phyloP scores from a whole-genome alignment of 768 basidiomycete species.

The Hygrocybe coccinea region DNA sequence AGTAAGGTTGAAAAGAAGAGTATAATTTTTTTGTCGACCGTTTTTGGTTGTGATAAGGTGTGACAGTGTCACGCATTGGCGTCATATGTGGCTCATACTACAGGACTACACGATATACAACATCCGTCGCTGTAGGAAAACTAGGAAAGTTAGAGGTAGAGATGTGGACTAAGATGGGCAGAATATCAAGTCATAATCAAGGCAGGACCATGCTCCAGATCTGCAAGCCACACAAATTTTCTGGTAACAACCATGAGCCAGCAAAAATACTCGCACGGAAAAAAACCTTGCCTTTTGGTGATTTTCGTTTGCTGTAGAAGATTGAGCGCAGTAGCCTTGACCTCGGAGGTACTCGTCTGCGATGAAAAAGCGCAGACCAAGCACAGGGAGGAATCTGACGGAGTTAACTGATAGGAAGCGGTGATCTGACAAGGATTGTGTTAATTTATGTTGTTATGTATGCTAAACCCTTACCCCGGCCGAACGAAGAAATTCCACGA shows the following conservation, averaged over 20 bases:
- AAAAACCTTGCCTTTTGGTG: slow-evolving; percentile 33
- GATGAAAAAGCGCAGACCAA: slow-evolving; percentile 52
- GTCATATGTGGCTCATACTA: no score
- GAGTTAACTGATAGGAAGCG: slow-evolving; percentile 59
- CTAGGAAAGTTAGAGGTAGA: no score
- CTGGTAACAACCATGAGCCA: slow-evolving; percentile 23
- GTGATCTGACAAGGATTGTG: slow-evolving; percentile 39
- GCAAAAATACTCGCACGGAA: not conserved
- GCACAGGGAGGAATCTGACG: slow-evolving; percentile 56
- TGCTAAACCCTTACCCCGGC: slow-evolving; percentile 46
- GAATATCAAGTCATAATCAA: slow-evolving; percentile 45
- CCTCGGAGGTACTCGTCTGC: slow-evolving; percentile 37
- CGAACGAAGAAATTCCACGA: slow-evolving; percentile 54
- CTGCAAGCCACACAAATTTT: slow-evolving; percentile 46
- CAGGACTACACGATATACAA: no score
- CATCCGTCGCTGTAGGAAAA: not conserved
- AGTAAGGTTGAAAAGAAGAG: slow-evolving; percentile 3
- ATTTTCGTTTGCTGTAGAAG: slow-evolving; percentile 43
- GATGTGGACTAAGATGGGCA: not conserved
- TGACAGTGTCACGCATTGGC: not conserved
- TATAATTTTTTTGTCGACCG: slow-evolving; percentile 2
- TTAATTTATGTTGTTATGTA: not conserved
- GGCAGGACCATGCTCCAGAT: slow-evolving; percentile 49
- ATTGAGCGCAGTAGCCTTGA: slow-evolving; percentile 41
- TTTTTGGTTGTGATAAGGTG: not conserved